A percentile compares a stretch with the other conserved stretches of the same genome.
phyloP scores from a whole-genome alignment of 2,329 filamentous ascomycete species.

The Tolypocladium cylindrosporum region DNA sequence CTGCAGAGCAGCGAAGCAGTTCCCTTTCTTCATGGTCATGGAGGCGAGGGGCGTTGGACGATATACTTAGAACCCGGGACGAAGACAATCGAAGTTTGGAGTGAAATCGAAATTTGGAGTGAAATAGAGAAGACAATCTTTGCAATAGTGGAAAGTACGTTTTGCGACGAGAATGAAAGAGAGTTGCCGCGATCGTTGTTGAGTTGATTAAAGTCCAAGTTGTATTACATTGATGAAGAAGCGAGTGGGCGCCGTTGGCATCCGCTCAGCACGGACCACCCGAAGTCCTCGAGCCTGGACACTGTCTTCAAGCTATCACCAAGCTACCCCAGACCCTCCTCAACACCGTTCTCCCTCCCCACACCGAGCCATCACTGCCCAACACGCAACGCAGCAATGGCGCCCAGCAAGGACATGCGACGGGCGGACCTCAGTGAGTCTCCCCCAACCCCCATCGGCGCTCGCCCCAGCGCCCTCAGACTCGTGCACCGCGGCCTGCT shows the following conservation, averaged over 20 bases:
- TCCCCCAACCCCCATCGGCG: not conserved
- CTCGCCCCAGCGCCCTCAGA: not conserved
- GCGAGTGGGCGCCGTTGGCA: too few species aligned
- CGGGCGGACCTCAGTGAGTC: constrained; percentile 32
- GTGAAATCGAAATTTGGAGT: not conserved
- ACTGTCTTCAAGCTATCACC: not conserved
- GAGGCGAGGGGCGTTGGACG: too few species aligned
- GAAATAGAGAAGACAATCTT: not conserved
- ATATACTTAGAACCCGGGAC: too few species aligned
- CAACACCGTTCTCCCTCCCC: not conserved
- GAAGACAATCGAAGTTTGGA: too few species aligned
- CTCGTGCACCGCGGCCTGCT: not conserved
- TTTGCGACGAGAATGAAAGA: not conserved
- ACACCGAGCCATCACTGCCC: not conserved
- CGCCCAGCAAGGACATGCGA: constrained; percentile 33
- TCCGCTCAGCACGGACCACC: not conserved
- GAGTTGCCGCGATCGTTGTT: not conserved
- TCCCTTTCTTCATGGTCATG: too few species aligned
- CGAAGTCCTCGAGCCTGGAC: not conserved
- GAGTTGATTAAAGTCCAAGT: not conserved
- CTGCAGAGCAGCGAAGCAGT: too few species aligned
- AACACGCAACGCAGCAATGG: constrained; percentile 18
- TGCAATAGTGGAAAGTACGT: not conserved
- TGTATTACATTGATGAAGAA: not conserved
- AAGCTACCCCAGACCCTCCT: not conserved